Evolutionary conservation across 345 rosid genomes (phyloP).

Genomic region (Syzygium jambos): DNA sequence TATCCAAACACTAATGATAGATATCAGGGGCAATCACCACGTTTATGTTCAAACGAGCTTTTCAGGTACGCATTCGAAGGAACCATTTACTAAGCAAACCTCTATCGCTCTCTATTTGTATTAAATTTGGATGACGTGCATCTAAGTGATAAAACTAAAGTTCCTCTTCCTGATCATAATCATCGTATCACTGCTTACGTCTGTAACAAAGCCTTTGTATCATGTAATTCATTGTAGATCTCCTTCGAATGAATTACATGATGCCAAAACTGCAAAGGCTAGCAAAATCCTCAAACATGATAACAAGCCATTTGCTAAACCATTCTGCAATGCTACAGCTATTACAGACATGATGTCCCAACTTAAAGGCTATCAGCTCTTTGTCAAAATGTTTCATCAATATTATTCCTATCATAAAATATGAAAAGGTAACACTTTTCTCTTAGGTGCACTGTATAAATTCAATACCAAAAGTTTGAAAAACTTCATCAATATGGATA

Average conservation of each 20-base stretch:
- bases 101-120: no score
- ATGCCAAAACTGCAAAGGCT: not conserved
- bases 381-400: not conserved
- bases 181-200: not conserved
- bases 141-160: not conserved
- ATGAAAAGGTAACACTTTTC: not conserved
- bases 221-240: not conserved
- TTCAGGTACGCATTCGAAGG: no score
- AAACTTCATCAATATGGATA: not conserved
- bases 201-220: not conserved
- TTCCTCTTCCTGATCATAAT: not conserved
- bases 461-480: not conserved
- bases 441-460: not conserved
- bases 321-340: not conserved
- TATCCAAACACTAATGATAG: no score
- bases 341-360: not conserved
- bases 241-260: not conserved
- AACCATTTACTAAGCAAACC: no score
- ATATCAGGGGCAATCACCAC: no score
- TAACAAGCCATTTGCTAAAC: not conserved
- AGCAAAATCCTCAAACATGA: not conserved
- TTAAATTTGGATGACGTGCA: not conserved
- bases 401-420: not conserved
- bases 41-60: no score
- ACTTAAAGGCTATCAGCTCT: not conserved